A percentile compares a stretch with the other conserved stretches of the same genome.
Evolutionary conservation across 2,329 filamentous ascomycete genomes (phyloP).

Genomic region (Cryphonectria japonica): DNA sequence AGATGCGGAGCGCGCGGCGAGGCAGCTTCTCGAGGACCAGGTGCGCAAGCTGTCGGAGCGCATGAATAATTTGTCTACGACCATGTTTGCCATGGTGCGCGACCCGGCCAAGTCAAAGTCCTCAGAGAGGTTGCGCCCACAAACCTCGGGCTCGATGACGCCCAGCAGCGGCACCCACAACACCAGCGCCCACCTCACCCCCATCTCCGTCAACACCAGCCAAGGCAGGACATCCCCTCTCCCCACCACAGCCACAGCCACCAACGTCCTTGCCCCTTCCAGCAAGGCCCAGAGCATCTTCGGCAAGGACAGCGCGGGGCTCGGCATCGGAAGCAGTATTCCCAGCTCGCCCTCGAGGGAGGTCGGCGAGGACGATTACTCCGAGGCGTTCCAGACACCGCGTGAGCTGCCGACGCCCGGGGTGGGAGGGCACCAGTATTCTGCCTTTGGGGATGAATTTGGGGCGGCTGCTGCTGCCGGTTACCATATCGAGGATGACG

Average conservation of each 20-base stretch:
- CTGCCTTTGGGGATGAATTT: conserved; percentile 49
- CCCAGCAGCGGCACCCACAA: conserved; percentile 27
- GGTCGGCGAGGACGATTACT: conserved; percentile 39
- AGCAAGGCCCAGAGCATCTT: conserved; percentile 36
- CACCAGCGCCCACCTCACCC: conserved; percentile 18
- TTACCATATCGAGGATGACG: conserved; percentile 32
- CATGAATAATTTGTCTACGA: conserved; percentile 50
- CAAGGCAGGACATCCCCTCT: conserved; percentile 3
- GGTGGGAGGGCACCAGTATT: conserved; percentile 37
- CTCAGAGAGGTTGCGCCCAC: conserved; percentile 34
- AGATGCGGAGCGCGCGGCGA: conserved; percentile 59
- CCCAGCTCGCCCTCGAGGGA: conserved; percentile 36
- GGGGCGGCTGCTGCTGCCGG: conserved; percentile 26
- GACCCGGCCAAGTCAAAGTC: conserved; percentile 41
- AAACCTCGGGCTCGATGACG: conserved; percentile 28
- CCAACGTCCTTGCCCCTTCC: conserved; percentile 27
- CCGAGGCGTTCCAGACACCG: conserved; percentile 58
- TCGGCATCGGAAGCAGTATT: conserved; percentile 17
- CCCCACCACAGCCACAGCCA: background rate
- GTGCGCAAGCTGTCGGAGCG: conserved; percentile 57
- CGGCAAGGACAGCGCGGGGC: conserved; percentile 42
- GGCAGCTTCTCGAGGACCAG: conserved; percentile 59
- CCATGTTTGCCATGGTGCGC: conserved; percentile 44
- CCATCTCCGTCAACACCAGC: conserved; percentile 20
- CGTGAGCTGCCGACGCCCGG: conserved; percentile 46